Conservation (phyloP, 805 yeast species). For the Scheffersomyces stipitis region DNA sequence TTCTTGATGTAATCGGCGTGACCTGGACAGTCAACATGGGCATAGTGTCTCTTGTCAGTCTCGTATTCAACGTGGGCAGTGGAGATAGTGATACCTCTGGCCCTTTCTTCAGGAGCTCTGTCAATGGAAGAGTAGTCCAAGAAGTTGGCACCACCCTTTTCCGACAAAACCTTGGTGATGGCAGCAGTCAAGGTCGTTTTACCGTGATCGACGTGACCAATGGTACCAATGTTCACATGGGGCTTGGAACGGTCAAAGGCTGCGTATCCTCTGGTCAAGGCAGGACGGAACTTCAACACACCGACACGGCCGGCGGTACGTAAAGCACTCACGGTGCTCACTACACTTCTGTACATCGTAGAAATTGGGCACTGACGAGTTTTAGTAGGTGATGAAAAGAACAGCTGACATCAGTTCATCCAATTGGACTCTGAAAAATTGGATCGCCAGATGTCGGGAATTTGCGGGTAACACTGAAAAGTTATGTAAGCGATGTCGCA, state of each 20-base stretch:
- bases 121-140: slow-evolving; percentile 92
- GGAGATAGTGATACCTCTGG: slow-evolving; percentile 98
- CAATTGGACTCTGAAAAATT: too few relatives aligned
- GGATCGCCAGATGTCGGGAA: too few relatives aligned
- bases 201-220: slow-evolving; percentile 99
- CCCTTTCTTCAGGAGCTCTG: slow-evolving; percentile 98
- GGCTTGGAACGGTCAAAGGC: slow-evolving; percentile 95
- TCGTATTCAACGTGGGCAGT: slow-evolving; percentile 98
- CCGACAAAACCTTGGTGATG: slow-evolving; percentile 90
- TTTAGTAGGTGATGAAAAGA: neutral
- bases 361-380: too few relatives aligned
- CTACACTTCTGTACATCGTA: slow-evolving; percentile 29
- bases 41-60: slow-evolving; percentile 91
- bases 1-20: slow-evolving; percentile 98
- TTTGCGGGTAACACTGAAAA: too few relatives aligned
- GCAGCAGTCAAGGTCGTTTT: slow-evolving; percentile 98
- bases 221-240: slow-evolving; percentile 95
- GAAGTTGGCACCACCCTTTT: slow-evolving; percentile 88
- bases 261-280: slow-evolving; percentile 48
- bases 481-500: too few relatives aligned
- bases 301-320: slow-evolving; percentile 26
- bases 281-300: slow-evolving; percentile 23
- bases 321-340: slow-evolving; percentile 19
- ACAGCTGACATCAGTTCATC: slow-evolving; percentile 1
- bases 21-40: slow-evolving; percentile 98